Base-by-base conservation (phyloP, 2,329 filamentous ascomycete genomes). In the Fusarium fujikuroi region DNA sequence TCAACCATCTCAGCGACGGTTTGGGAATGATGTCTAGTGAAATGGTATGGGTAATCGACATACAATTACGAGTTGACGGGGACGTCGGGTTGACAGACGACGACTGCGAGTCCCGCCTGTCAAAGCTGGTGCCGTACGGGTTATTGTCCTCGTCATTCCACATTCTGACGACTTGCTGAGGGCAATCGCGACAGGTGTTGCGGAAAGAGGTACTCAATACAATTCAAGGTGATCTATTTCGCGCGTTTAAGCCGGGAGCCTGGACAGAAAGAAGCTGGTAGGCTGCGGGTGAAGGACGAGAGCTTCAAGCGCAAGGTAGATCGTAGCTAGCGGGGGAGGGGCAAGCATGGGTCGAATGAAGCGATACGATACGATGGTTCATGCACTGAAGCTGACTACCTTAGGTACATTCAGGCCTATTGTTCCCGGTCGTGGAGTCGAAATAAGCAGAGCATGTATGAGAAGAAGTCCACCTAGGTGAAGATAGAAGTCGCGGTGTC, bases 81-180 rank as follows among this genome's bases (percentile, higher is more conserved):
- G 92, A 93, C 61, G 90, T 85, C 28, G 91, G 90, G 79, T 92
- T 90, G 25, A 87, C 86, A 47, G 87, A 92, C 34, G 92, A 94
- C 50, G 90, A 88, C 81, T 92, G 90, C 70, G 93, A 93, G 82
- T 97, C 93, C 78, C 93, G 91, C 78, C 93, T 92, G 82, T 96
- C 93, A 85, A 97, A 98, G 83, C 94, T 95, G 78, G 87, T 90
- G 74, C 95, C 95, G 80, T 98, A 98, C 9, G 95, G 95, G 82
- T 98, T 98, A 85, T 98, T 98, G 81, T 98, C 81, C 85, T 98
- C 95, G 87, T 98, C 95, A 88, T 98, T 97, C 95, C 95, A 98
- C 95, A 98, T 98, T 60, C 49, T 77, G 78, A 57, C 64, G 50
- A 56, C 61, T 43, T 63, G 61, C 54, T 65, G 63, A 40, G 60